Evolutionary conservation across 352 stramenopile species (phyloP), one percentile per base, ranked within the genome.

Genomic region (Pythium catenulatum): DNA sequence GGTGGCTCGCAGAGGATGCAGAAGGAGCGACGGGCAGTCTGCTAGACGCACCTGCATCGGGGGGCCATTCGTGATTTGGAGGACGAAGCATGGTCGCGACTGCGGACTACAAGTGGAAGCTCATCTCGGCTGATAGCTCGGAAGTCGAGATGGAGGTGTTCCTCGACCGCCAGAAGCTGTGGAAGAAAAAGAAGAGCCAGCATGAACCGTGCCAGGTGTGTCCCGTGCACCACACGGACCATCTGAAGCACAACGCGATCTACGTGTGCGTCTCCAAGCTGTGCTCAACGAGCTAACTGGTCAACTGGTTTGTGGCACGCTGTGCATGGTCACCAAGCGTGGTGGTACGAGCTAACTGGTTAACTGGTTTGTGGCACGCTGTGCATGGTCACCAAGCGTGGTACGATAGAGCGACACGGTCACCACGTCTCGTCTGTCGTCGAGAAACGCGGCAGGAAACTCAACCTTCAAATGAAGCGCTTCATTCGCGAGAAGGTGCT

Each of bases 391-490:
- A 32, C 72, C n/a, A 80, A 80, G 41, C 34, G 54, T 13, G 72
- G 72, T 5, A n/a, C 56, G 13, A 59, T 80, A 25, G 72, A 69
- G 19, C 4, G 30, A 23, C 52, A 70, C 32, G 72, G 72, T 19
- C 17, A 32, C 11, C 54, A 80, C 41, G 41, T 46, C 6, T 66
- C 30, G 17, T 36, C 19, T 0, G 21, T 52, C 9, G 15, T 27
- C 19, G 54, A 79, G 17, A 23, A 39, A n/a, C 25, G 36, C 15
- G 39, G 9, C 36, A 52, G 54, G 1, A n/a, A n/a, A 13, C 54
- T 80, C 36, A 80, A 80, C 72, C 27, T 80, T 14, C 30, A 13
- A 3, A 80, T 80, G 69, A 79, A 79, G 52, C 69, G 69, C n/a
- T 79, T 79, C 25, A 32, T 79, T 21, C 74, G 73, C 3, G 58